Evolutionary conservation across 2,329 filamentous ascomycete genomes (phyloP).

Genomic region (Xylariaceae sp.): DNA sequence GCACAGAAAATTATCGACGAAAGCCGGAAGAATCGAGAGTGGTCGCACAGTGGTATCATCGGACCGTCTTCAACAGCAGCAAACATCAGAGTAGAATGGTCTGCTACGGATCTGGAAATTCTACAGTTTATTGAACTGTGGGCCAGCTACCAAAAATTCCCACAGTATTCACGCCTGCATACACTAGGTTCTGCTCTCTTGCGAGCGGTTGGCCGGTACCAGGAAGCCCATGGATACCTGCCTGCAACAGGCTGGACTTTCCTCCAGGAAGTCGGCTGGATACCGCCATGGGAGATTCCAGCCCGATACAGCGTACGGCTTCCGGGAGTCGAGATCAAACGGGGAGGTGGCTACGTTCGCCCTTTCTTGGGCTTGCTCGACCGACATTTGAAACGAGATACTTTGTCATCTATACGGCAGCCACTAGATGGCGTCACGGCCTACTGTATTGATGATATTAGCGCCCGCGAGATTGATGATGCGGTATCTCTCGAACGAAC

Average conservation of each 20-base stretch:
- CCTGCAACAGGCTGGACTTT: conserved; percentile 64
- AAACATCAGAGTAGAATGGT: conserved; percentile 48
- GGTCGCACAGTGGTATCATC: conserved; percentile 58
- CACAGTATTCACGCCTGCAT: conserved; percentile 57
- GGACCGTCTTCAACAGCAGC: conserved; percentile 41
- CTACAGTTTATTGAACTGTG: conserved; percentile 74
- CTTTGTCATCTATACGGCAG: conserved; percentile 57
- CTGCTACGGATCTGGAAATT: conserved; percentile 57
- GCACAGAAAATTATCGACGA: conserved; percentile 57
- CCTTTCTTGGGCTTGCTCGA: conserved; percentile 40
- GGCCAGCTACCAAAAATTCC: conserved; percentile 63
- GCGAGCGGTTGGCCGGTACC: conserved; percentile 65
- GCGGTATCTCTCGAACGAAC: conserved; percentile 73
- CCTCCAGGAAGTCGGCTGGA: conserved; percentile 75
- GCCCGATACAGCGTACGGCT: conserved; percentile 65
- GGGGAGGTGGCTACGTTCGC: conserved; percentile 50
- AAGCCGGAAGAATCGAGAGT: conserved; percentile 55
- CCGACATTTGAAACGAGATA: conserved; percentile 49
- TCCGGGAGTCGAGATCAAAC: conserved; percentile 52
- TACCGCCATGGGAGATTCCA: conserved; percentile 73
- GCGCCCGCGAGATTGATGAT: conserved; percentile 77
- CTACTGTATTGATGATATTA: conserved; percentile 74
- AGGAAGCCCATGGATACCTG: conserved; percentile 52
- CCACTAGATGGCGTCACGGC: conserved; percentile 65
- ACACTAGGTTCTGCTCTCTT: conserved; percentile 69